Conservation (phyloP, 106 monocot genomes). For the Posidonia australis region DNA sequence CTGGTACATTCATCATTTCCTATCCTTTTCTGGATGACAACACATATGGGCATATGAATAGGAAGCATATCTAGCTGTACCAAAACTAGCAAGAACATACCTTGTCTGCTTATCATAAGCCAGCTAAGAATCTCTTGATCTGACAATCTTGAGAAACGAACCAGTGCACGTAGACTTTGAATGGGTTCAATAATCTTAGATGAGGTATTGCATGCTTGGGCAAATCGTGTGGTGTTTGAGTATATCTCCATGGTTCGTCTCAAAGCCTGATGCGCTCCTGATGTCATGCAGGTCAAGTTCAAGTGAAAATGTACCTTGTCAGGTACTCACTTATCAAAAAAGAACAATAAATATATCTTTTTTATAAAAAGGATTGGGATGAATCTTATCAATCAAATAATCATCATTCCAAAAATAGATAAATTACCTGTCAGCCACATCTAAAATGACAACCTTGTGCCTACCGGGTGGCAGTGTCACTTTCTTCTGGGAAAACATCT, state of each 20-base stretch:
- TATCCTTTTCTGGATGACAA: too few species aligned
- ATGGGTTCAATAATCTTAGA: slow-evolving; percentile 98
- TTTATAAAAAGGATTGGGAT: background rate
- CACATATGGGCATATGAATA: background rate
- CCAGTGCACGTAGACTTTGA: slow-evolving; percentile 93
- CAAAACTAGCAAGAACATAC: slow-evolving; percentile 21
- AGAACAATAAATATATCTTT: too few species aligned
- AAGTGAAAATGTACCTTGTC: too few species aligned
- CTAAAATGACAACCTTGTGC: slow-evolving; percentile 92
- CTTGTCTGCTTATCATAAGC: slow-evolving; percentile 90
- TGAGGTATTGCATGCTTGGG: slow-evolving; percentile 95
- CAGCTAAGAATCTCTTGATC: slow-evolving; percentile 93
- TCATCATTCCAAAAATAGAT: background rate
- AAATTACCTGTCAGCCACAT: slow-evolving; percentile 98
- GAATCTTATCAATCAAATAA: background rate
- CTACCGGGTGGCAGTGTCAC: slow-evolving; percentile 74
- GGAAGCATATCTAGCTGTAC: background rate
- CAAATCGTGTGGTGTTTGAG: slow-evolving; percentile 90
- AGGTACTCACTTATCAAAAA: slow-evolving; percentile 6
- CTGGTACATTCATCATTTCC: too few species aligned
- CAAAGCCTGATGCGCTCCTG: slow-evolving; percentile 93
- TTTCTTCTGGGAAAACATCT: slow-evolving; percentile 98
- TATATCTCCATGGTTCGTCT: slow-evolving; percentile 98
- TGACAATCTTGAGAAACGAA: slow-evolving; percentile 89
- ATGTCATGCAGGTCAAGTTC: slow-evolving; percentile 55